Conservation (phyloP, 257 asterid genomes). For the Jacaranda mimosifolia region DNA sequence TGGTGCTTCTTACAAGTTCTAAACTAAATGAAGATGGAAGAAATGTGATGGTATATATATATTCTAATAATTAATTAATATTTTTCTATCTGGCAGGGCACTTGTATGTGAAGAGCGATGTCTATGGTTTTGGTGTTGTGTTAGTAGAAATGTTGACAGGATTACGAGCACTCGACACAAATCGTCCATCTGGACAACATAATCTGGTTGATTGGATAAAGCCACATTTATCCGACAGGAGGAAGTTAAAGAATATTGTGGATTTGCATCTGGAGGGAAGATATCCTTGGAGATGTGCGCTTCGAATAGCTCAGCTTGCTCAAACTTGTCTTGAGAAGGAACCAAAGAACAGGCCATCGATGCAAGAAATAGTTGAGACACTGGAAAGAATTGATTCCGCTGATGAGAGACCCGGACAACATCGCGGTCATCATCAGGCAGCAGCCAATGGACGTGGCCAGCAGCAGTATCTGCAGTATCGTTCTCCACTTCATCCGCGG, state of each 20-base stretch:
- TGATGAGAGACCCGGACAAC: conserved; percentile 46
- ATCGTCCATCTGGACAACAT: conserved; percentile 52
- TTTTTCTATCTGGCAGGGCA: conserved; percentile 47
- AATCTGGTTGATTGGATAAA: conserved; percentile 59
- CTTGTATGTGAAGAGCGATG: conserved; percentile 70
- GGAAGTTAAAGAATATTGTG: conserved; percentile 60
- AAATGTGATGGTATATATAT: too few species aligned
- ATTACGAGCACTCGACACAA: conserved; percentile 51
- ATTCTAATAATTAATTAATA: not conserved
- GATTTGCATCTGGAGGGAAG: conserved; percentile 55
- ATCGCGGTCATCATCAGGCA: conserved; percentile 29
- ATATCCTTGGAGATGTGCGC: conserved; percentile 52
- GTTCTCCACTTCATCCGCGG: conserved; percentile 50
- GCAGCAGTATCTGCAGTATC: conserved; percentile 41
- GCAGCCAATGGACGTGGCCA: conserved; percentile 29
- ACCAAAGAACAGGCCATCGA: conserved; percentile 59
- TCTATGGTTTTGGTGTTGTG: conserved; percentile 63
- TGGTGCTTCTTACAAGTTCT: not conserved
- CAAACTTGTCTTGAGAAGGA: conserved; percentile 56
- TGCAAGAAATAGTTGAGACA: conserved; percentile 58
- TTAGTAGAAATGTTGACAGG: conserved; percentile 66
- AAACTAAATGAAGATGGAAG: not conserved
- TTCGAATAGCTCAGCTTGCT: conserved; percentile 55
- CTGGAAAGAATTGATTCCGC: conserved; percentile 48
- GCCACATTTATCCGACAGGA: conserved; percentile 55